Percentiles rank a stretch among this genome's conserved stretches.
phyloP scores from a whole-genome alignment of 78 protist species.

The Isochrysis galbana region DNA sequence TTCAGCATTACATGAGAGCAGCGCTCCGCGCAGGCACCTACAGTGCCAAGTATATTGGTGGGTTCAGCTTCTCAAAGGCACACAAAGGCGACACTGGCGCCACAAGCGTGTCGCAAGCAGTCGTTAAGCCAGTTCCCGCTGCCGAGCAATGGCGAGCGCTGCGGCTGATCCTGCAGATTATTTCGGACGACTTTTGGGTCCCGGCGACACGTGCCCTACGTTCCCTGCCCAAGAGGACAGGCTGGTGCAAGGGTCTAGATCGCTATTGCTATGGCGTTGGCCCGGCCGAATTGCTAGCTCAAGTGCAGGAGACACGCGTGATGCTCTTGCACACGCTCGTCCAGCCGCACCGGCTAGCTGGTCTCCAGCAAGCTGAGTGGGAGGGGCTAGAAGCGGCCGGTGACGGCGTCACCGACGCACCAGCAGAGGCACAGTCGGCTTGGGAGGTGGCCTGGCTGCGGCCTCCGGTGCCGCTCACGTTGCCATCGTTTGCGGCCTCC shows the following conservation, averaged over 20 bases:
- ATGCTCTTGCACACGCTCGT: background rate
- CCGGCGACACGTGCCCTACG: background rate
- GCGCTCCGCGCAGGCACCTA: background rate
- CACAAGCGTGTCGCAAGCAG: too few species aligned
- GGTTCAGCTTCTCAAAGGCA: background rate
- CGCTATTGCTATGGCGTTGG: background rate
- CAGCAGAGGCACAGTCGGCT: background rate
- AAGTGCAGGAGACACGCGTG: background rate
- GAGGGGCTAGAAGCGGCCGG: background rate
- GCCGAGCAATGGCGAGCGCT: background rate
- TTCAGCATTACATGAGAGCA: background rate
- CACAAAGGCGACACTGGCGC: background rate
- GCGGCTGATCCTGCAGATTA: background rate
- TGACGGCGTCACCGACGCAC: background rate
- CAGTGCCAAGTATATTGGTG: conserved; percentile 2
- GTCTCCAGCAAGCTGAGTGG: background rate
- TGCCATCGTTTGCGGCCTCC: background rate
- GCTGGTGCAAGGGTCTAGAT: background rate
- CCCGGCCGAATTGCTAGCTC: background rate
- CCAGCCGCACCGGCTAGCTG: background rate
- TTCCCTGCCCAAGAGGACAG: background rate
- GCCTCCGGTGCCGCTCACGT: background rate
- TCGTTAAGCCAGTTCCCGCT: background rate
- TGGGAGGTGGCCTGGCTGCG: background rate
- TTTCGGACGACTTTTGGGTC: background rate